A percentile compares a stretch with the other conserved stretches of the same genome.
These are phyloP conservation scores for Climacium dendroides DNA, from an alignment of 225 moss, liverwort and hornwort species.

Conservation along the genomic window DNA sequence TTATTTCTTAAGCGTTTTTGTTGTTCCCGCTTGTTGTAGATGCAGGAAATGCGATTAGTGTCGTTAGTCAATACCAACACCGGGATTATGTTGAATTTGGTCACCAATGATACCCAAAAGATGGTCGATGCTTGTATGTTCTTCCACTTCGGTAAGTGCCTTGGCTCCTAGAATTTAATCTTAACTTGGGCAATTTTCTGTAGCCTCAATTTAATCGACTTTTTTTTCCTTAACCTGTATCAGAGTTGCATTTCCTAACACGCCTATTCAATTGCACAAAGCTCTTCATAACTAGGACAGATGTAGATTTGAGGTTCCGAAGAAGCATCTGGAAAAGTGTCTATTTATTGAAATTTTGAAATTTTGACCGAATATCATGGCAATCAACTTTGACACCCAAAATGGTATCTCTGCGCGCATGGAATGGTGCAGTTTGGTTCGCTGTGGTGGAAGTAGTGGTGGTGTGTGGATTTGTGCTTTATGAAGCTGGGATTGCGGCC, in stretches of 20 bases:
- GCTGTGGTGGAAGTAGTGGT: constrained; percentile 14
- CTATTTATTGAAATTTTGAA: not conserved
- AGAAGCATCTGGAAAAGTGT: not conserved
- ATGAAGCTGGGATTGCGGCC: constrained; percentile 43
- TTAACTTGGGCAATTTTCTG: not conserved
- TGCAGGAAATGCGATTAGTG: constrained; percentile 42
- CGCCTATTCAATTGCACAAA: not conserved
- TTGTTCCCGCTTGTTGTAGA: not conserved
- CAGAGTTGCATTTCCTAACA: not conserved
- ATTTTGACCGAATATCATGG: not conserved
- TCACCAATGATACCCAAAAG: constrained; percentile 62
- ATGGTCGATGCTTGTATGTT: constrained; percentile 26
- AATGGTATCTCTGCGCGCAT: not conserved
- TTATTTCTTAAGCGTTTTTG: not conserved
- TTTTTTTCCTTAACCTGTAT: not conserved
- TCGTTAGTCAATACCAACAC: constrained; percentile 47
- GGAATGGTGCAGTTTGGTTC: constrained; percentile 18
- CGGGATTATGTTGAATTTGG: constrained; percentile 53
- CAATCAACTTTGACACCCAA: not conserved
- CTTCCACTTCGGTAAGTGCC: constrained; percentile 17
- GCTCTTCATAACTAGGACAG: not conserved
- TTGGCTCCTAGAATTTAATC: not conserved
- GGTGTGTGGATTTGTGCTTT: constrained; percentile 31
- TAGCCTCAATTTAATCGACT: not conserved
- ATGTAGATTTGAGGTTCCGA: not conserved